phyloP scores from a whole-genome alignment of 495 filamentous ascomycete species.

The Lindgomyces ingoldianus region DNA sequence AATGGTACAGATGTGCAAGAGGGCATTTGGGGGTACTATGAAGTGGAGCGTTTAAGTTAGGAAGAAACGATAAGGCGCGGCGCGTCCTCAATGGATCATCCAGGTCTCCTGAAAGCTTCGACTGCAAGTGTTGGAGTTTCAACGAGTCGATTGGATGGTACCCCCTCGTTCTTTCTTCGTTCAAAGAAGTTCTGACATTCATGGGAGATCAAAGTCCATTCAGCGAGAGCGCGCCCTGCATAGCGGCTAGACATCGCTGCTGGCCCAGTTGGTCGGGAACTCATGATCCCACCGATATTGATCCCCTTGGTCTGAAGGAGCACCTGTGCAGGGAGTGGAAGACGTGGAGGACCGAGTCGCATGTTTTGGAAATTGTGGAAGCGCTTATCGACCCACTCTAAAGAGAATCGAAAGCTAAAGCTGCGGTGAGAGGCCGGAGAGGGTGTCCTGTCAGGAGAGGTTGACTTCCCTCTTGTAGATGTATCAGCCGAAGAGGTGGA shows the following conservation, averaged over 20 bases:
- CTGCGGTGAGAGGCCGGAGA: conserved; percentile 57
- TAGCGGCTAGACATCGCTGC: conserved; percentile 62
- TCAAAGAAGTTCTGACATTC: conserved; percentile 95
- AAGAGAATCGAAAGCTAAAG: conserved; percentile 75
- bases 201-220: conserved; percentile 81
- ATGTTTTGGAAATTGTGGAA: conserved; percentile 57
- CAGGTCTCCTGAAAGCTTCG: conserved; percentile 70
- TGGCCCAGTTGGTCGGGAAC: conserved; percentile 40
- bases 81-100: conserved; percentile 7
- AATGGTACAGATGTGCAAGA: neutral
- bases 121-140: conserved; percentile 87
- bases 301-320: conserved; percentile 50
- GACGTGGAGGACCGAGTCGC: conserved; percentile 68
- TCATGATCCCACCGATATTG: conserved; percentile 14
- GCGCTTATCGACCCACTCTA: conserved; percentile 69
- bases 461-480: neutral
- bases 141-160: conserved; percentile 70
- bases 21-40: too few species aligned
- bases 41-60: too few species aligned
- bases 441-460: conserved; percentile 16
- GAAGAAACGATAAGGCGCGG: neutral
- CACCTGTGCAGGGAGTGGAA: conserved; percentile 70
- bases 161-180: conserved; percentile 80
- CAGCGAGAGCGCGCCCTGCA: conserved; percentile 82
- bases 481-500: neutral